phyloP scores from a whole-genome alignment of 2,329 filamentous ascomycete genomes.

The Fusarium globosum region DNA sequence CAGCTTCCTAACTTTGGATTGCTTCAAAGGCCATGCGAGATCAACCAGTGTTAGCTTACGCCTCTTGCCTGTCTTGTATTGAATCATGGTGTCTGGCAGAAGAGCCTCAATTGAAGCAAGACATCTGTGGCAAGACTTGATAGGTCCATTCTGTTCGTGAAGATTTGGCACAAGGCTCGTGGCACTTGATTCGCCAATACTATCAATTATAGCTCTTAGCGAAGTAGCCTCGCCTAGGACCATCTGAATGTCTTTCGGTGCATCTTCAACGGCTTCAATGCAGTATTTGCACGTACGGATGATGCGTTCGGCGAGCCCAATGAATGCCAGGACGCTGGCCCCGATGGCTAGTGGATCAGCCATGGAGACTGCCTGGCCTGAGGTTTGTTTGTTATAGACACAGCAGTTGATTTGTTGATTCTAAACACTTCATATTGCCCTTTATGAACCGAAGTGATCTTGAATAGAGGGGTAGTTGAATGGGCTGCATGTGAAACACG shows the following conservation, averaged over 20 bases:
- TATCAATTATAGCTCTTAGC: neutral
- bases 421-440: accelerated
- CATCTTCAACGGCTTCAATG: neutral
- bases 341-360: neutral
- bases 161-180: neutral
- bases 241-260: neutral
- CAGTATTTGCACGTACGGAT: neutral
- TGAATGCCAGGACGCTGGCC: neutral
- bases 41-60: neutral
- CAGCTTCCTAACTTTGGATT: neutral
- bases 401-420: neutral
- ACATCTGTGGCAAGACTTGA: neutral
- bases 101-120: neutral
- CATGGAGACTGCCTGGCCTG: neutral
- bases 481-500: neutral
- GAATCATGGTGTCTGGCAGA: neutral
- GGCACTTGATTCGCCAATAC: neutral
- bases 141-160: neutral
- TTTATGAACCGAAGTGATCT: neutral
- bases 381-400: too few relatives aligned
- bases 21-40: neutral
- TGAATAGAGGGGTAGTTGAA: neutral
- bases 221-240: neutral
- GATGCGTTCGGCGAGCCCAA: neutral
- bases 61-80: neutral